A percentile compares a stretch with the other conserved stretches of the same genome.
Conservation (phyloP, 257 asterid genomes). For the Solanum etuberosum region DNA sequence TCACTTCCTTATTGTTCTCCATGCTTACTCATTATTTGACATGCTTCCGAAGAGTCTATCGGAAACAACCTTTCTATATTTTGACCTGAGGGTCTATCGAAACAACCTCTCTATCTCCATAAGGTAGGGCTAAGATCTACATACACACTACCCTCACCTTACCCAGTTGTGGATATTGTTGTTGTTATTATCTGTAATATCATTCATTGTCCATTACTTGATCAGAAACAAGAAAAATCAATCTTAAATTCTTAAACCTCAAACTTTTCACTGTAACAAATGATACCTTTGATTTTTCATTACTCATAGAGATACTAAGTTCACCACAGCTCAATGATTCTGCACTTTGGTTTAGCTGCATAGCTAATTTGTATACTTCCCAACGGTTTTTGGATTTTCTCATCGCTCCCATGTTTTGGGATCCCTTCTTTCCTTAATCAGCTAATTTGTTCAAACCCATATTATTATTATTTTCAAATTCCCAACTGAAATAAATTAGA, state of each 20-base stretch:
- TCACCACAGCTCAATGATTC: neutral
- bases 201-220: neutral
- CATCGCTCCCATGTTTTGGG: neutral
- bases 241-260: neutral
- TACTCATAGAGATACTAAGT: neutral
- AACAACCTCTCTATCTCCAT: neutral
- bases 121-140: neutral
- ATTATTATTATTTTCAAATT: neutral
- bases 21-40: neutral
- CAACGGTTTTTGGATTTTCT: neutral
- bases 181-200: neutral
- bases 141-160: neutral
- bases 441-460: neutral
- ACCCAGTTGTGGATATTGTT: neutral
- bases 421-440: neutral
- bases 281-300: neutral
- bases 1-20: neutral
- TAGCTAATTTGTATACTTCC: neutral
- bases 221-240: neutral
- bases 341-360: neutral
- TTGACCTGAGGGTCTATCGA: neutral
- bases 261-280: neutral
- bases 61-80: neutral
- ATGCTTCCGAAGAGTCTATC: neutral
- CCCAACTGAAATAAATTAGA: neutral